Evolutionary conservation across 345 rosid species (phyloP).

Genomic region (Ricinus communis): DNA sequence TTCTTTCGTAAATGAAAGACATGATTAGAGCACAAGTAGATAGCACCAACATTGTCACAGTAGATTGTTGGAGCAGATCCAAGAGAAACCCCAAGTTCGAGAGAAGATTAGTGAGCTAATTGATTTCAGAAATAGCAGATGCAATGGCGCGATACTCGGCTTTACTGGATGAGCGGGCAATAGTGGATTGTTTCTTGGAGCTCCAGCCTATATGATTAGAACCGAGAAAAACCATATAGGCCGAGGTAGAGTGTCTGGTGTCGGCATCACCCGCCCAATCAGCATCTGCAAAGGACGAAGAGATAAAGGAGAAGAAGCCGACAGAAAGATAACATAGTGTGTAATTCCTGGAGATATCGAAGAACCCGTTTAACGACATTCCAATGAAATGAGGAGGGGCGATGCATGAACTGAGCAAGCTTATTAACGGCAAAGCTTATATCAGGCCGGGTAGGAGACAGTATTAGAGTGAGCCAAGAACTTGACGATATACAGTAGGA

Average conservation of each 20-base stretch:
- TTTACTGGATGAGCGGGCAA: background rate
- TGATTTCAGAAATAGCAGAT: background rate
- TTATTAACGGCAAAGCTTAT: background rate
- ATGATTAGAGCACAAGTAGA: background rate
- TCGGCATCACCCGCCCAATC: background rate
- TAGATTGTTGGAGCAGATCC: background rate
- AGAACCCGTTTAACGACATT: background rate
- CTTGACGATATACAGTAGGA: background rate
- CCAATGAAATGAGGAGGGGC: background rate
- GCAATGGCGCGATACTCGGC: background rate
- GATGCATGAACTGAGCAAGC: background rate
- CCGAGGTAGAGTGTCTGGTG: background rate
- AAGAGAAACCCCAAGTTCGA: background rate
- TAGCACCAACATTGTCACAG: background rate
- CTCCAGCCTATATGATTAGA: background rate
- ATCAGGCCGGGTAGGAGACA: background rate
- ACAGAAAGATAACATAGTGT: background rate
- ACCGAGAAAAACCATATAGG: background rate
- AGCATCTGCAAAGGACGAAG: background rate
- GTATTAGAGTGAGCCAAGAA: background rate
- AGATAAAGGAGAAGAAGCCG: background rate
- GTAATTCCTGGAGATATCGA: background rate
- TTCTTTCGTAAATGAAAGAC: background rate
- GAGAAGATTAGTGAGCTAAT: background rate
- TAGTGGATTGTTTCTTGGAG: background rate